Percentiles rank a stretch among this genome's conserved stretches.
Conservation (phyloP, 2,329 filamentous ascomycete genomes). For the Sporothrix sp. region DNA sequence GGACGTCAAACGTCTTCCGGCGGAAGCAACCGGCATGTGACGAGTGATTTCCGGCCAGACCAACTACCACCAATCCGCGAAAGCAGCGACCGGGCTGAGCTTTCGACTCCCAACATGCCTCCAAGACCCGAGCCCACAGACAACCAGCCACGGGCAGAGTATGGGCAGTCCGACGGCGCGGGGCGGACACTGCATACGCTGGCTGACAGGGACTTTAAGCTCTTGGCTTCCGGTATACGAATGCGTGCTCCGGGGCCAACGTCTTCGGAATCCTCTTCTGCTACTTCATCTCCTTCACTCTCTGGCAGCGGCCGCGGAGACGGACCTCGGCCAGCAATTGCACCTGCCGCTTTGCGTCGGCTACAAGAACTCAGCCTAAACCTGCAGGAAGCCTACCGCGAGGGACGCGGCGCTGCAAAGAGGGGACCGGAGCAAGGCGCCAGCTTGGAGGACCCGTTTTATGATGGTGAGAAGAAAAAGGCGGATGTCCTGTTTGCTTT, state of each 20-base stretch:
- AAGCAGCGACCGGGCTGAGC: not conserved
- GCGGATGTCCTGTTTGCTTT: constrained; percentile 6
- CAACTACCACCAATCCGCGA: constrained; percentile 11
- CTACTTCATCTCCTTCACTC: constrained; percentile 13
- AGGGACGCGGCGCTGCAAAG: not conserved
- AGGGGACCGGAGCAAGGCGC: too few species aligned
- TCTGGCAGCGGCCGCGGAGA: constrained; percentile 16
- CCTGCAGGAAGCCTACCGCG: constrained; percentile 10
- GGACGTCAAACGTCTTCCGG: constrained; percentile 2
- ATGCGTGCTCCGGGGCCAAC: not conserved
- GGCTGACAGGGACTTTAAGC: not conserved
- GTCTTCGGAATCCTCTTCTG: not conserved
- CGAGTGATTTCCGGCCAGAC: not conserved
- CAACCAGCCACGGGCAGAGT: too few species aligned
- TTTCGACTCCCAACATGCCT: not conserved
- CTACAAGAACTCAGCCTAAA: constrained; percentile 15
- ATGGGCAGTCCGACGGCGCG: not conserved
- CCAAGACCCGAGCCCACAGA: not conserved
- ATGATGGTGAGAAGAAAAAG: not conserved
- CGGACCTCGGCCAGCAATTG: not conserved
- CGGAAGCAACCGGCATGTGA: constrained; percentile 1
- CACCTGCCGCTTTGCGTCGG: constrained; percentile 8
- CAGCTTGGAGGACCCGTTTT: constrained; percentile 12
- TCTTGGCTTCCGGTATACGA: not conserved
- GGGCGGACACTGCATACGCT: not conserved